Conservation (phyloP, 2,329 filamentous ascomycete genomes). For the Coniochaeta prunicola region DNA sequence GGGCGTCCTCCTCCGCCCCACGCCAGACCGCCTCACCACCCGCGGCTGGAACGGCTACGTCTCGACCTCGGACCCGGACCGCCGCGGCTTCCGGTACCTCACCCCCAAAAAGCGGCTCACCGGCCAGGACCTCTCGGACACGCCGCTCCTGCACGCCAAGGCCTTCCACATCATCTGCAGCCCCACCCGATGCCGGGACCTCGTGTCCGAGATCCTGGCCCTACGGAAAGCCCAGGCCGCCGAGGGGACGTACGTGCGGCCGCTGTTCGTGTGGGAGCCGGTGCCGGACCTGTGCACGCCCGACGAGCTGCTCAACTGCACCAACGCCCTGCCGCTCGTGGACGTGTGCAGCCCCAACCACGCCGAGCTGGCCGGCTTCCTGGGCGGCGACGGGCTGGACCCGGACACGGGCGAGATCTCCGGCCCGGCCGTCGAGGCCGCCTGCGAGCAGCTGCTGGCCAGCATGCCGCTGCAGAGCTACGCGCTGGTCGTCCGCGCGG, state of each 20-base stretch:
- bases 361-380: conserved; percentile 78
- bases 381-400: conserved; percentile 54
- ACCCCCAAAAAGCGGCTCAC: conserved; percentile 81
- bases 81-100: conserved; percentile 74
- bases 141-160: conserved; percentile 60
- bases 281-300: conserved; percentile 72
- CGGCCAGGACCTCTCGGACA: conserved; percentile 55
- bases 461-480: conserved; percentile 59
- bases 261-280: conserved; percentile 90
- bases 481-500: conserved; percentile 62
- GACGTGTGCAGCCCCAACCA: conserved; percentile 76
- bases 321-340: conserved; percentile 53
- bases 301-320: conserved; percentile 56
- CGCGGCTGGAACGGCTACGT: conserved; percentile 90
- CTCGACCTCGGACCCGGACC: conserved; percentile 36
- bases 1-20: conserved; percentile 59
- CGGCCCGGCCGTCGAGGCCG: conserved; percentile 44
- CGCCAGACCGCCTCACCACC: conserved; percentile 67
- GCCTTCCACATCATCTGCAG: conserved; percentile 88
- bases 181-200: conserved; percentile 65
- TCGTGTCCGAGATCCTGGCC: conserved; percentile 63
- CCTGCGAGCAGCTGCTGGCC: conserved; percentile 55
- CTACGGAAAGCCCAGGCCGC: conserved; percentile 36
- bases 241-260: conserved; percentile 35
- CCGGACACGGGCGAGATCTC: conserved; percentile 47